These are phyloP conservation scores for Tulasnella calospora DNA, from an alignment of 768 basidiomycete genomes.

Conservation along the genomic window DNA sequence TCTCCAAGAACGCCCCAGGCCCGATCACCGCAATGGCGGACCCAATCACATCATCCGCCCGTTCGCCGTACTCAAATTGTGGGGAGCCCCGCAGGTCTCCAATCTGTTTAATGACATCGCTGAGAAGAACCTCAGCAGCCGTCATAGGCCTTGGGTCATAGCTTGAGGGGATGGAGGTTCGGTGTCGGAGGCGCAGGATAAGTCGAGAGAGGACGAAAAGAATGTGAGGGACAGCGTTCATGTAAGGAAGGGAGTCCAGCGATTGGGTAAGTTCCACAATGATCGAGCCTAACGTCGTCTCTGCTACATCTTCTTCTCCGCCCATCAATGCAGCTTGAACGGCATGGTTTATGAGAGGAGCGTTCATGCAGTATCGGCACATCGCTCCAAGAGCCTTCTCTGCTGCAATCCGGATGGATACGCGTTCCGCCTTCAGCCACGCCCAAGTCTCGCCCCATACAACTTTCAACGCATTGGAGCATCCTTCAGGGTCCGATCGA, in stretches of 20 bases:
- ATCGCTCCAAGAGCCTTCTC: conserved; percentile 55
- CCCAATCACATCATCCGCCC: conserved; percentile 71
- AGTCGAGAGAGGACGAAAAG: conserved; percentile 69
- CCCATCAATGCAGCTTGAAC: conserved; percentile 39
- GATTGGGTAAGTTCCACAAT: conserved; percentile 61
- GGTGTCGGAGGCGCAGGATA: conserved; percentile 55
- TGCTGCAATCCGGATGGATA: conserved; percentile 56
- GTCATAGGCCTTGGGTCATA: conserved; percentile 39
- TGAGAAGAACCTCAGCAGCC: conserved; percentile 64
- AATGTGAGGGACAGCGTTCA: conserved; percentile 72
- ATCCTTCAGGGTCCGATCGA: conserved; percentile 46
- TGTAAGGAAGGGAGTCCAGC: conserved; percentile 66
- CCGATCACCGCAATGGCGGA: conserved; percentile 82
- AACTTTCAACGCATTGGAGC: conserved; percentile 51
- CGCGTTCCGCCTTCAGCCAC: conserved; percentile 69
- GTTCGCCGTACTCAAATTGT: conserved; percentile 86
- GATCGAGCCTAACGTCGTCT: conserved; percentile 57
- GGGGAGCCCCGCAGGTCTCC: conserved; percentile 71
- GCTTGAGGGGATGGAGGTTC: conserved; percentile 38
- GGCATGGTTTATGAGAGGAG: conserved; percentile 48
- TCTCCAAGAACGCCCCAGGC: conserved; percentile 66
- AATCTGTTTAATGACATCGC: conserved; percentile 63
- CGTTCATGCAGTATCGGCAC: conserved; percentile 66
- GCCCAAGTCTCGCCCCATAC: conserved; percentile 74
- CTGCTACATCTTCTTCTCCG: conserved; percentile 41